A percentile compares a stretch with the other conserved stretches of the same genome.
phyloP scores from a whole-genome alignment of 2,329 filamentous ascomycete genomes.

The Talaromyces piceae region DNA sequence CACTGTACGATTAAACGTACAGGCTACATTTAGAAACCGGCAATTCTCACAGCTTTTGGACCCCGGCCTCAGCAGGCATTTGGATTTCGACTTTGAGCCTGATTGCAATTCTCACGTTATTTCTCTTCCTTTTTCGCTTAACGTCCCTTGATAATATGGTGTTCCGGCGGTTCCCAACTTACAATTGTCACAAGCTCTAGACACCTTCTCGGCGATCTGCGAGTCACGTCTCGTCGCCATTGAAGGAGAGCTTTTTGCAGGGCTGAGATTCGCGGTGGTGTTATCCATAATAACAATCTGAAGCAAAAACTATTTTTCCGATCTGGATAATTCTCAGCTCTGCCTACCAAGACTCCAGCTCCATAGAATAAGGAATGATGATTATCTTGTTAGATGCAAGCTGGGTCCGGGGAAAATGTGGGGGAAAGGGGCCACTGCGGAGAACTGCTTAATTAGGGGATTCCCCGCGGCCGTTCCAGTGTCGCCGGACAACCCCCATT shows the following conservation, averaged over 20 bases:
- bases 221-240: conserved; percentile 6
- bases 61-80: conserved; percentile 9
- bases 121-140: neutral
- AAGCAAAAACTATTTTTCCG: neutral
- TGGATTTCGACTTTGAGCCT: conserved; percentile 12
- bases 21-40: conserved; percentile 9
- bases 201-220: conserved; percentile 9
- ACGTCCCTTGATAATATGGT: neutral
- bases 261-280: neutral
- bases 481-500: neutral
- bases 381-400: neutral
- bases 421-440: neutral
- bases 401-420: conserved; percentile 1
- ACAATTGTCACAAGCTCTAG: conserved; percentile 12
- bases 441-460: neutral
- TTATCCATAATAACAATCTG: neutral
- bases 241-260: neutral
- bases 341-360: neutral
- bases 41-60: conserved; percentile 10
- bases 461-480: neutral
- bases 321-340: neutral
- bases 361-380: neutral
- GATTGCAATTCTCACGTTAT: neutral
- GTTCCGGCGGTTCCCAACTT: neutral
- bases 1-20: conserved; percentile 10